These are phyloP conservation scores for Phlegmacium glaucopus DNA, from an alignment of 768 basidiomycete species.

Conservation along the genomic window DNA sequence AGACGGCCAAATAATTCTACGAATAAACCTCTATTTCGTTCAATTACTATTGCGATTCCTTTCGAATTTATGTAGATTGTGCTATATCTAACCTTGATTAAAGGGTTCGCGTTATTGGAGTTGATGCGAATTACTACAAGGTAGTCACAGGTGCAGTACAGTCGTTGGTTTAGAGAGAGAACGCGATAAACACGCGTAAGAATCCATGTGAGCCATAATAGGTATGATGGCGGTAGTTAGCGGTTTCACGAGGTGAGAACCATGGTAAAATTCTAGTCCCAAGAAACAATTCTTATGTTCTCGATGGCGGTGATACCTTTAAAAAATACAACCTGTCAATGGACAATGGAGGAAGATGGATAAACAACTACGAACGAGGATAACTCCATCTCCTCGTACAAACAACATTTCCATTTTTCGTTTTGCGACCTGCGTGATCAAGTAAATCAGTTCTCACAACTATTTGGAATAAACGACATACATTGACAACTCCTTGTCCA, in stretches of 20 bases:
- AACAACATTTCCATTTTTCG: conserved; percentile 98
- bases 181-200: too few relatives aligned
- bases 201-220: conserved; percentile 8
- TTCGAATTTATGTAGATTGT: too few relatives aligned
- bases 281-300: conserved; percentile 42
- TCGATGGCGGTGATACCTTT: conserved; percentile 79
- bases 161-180: too few relatives aligned
- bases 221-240: conserved; percentile 29
- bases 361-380: conserved; percentile 60
- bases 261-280: background rate
- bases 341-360: conserved; percentile 3
- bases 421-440: conserved; percentile 68
- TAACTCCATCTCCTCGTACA: conserved; percentile 95
- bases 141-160: too few relatives aligned
- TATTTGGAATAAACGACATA: conserved; percentile 23
- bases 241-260: background rate
- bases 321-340: conserved; percentile 4
- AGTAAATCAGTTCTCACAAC: background rate
- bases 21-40: too few relatives aligned
- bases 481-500: conserved; percentile 63
- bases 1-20: too few relatives aligned
- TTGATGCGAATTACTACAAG: too few relatives aligned
- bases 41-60: too few relatives aligned
- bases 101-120: too few relatives aligned
- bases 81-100: too few relatives aligned